Evolutionary conservation across 345 rosid species (phyloP).

Genomic region (Cardamine resedifolia): DNA sequence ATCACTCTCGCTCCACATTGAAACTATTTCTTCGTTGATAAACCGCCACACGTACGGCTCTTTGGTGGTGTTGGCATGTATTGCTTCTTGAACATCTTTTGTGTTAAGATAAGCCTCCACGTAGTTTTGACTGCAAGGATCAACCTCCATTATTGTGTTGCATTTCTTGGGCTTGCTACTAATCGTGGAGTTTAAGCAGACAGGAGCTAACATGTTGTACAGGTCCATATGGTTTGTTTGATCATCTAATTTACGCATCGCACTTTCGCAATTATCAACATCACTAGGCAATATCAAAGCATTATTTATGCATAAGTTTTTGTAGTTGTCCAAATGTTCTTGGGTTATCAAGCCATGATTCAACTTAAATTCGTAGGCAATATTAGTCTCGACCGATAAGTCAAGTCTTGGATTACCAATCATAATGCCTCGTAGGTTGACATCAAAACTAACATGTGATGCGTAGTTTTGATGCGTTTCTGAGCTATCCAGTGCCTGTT

Average conservation of each 20-base stretch:
- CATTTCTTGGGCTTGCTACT: conserved; percentile 44
- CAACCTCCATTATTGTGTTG: conserved; percentile 48
- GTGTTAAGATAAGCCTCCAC: conserved; percentile 55
- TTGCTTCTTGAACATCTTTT: conserved; percentile 56
- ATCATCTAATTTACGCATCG: not conserved
- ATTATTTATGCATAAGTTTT: not conserved
- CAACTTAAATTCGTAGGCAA: conserved; percentile 37
- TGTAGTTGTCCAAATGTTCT: conserved; percentile 42
- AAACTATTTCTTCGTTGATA: not conserved
- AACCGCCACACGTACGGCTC: conserved; percentile 21
- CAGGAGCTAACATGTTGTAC: conserved; percentile 68
- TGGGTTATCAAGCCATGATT: conserved; percentile 65
- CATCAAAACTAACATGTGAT: too few species aligned
- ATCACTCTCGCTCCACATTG: conserved; percentile 33
- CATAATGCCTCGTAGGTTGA: conserved; percentile 61
- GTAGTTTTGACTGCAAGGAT: conserved; percentile 55
- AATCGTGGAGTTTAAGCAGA: conserved; percentile 44
- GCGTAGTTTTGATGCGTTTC: not conserved
- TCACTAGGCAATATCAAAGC: too few species aligned
- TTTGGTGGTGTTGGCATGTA: conserved; percentile 61
- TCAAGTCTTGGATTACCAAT: conserved; percentile 18
- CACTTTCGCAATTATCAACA: not conserved
- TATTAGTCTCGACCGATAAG: conserved; percentile 22
- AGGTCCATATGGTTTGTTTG: conserved; percentile 34
- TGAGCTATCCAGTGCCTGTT: not conserved